A percentile compares a stretch with the other conserved stretches of the same genome.
Conservation (phyloP, 1,139 yeast genomes). For the Nakaseomyces kungkrabaensis region DNA sequence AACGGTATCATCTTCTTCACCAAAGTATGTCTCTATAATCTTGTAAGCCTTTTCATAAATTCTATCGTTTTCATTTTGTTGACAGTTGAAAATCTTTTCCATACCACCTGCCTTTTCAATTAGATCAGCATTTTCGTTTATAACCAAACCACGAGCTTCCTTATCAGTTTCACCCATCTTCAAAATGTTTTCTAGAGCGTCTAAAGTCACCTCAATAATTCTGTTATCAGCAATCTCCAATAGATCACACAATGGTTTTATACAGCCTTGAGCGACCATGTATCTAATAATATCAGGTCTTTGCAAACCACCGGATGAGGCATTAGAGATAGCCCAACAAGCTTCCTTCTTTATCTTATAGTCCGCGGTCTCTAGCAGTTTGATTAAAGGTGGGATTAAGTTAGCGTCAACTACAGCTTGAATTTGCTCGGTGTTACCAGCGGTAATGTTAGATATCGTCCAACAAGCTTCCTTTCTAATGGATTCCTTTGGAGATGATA, state of each 20-base stretch:
- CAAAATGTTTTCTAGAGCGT: slow-evolving; percentile 86
- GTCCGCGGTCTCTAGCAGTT: slow-evolving; percentile 71
- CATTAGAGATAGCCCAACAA: slow-evolving; percentile 98
- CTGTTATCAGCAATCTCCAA: slow-evolving; percentile 80
- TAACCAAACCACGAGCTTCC: slow-evolving; percentile 57
- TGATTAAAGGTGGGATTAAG: slow-evolving; percentile 84
- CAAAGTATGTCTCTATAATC: slow-evolving; percentile 84
- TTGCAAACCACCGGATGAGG: slow-evolving; percentile 87
- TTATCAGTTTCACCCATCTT: slow-evolving; percentile 91
- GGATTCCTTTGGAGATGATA: slow-evolving; percentile 79
- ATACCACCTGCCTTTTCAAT: slow-evolving; percentile 98
- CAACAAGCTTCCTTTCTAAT: slow-evolving; percentile 97
- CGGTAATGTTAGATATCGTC: slow-evolving; percentile 96
- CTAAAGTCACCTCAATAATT: slow-evolving; percentile 89
- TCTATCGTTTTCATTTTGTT: slow-evolving; percentile 81
- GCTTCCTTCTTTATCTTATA: slow-evolving; percentile 97
- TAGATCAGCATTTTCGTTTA: slow-evolving; percentile 80
- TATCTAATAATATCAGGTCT: slow-evolving; percentile 91
- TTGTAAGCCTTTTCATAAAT: slow-evolving; percentile 85
- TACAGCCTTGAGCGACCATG: slow-evolving; percentile 89
- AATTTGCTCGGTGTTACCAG: slow-evolving; percentile 91
- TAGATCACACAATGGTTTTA: slow-evolving; percentile 92
- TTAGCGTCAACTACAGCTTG: slow-evolving; percentile 95
- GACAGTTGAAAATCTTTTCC: slow-evolving; percentile 92
- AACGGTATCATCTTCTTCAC: slow-evolving; percentile 73